These are phyloP conservation scores for Agrocybe praecox DNA, from an alignment of 768 basidiomycete genomes.

Conservation along the genomic window DNA sequence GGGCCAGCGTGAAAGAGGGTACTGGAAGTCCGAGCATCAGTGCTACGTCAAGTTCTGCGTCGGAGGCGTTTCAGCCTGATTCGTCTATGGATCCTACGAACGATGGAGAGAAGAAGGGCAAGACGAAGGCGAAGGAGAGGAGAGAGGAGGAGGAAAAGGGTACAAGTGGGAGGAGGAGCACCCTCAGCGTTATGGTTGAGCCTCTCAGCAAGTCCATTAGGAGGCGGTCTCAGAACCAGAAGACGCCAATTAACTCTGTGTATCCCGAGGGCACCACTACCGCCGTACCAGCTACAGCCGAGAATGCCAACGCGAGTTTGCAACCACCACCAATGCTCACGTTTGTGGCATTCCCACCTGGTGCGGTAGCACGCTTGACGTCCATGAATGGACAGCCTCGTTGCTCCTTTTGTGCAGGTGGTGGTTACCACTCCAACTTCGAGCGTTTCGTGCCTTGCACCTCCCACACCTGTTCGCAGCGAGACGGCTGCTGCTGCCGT, in stretches of 20 bases:
- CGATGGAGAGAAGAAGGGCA: slow-evolving; percentile 11
- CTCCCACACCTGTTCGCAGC: slow-evolving; percentile 7
- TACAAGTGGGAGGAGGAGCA: slow-evolving; percentile 76
- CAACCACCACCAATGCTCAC: neutral
- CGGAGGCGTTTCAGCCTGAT: neutral
- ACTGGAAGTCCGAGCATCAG: neutral
- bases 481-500: slow-evolving; percentile 12
- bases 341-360: neutral
- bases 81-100: slow-evolving; percentile 18
- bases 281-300: neutral
- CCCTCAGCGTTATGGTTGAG: slow-evolving; percentile 86
- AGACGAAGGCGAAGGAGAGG: no score
- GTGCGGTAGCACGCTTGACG: neutral
- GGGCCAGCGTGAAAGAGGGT: neutral
- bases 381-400: no score
- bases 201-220: slow-evolving; percentile 64
- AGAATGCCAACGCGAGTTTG: neutral
- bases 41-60: neutral
- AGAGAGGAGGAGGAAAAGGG: slow-evolving; percentile 29
- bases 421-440: slow-evolving; percentile 41
- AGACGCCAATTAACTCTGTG: slow-evolving; percentile 7
- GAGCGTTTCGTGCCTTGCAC: slow-evolving; percentile 37
- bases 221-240: slow-evolving; percentile 37
- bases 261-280: neutral
- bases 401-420: no score